Conservation (phyloP, 371 early-diverging fungal genomes). For the Phascolomyces articulosus region DNA sequence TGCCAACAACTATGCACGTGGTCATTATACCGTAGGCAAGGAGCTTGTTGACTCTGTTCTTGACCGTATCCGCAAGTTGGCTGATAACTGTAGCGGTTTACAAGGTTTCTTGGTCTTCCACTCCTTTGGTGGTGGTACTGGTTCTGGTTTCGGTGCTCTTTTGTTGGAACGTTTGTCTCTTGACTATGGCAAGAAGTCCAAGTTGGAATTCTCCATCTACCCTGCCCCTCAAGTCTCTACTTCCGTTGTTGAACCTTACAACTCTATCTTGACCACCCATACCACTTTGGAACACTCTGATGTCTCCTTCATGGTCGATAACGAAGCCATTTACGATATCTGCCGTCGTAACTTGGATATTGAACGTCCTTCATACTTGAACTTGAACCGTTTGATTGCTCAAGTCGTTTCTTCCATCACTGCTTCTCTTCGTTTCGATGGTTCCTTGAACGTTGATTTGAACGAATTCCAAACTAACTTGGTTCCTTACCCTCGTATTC, state of each 20-base stretch:
- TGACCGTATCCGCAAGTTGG: slow-evolving; percentile 97
- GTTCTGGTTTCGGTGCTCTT: slow-evolving; percentile 98
- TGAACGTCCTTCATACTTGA: slow-evolving; percentile 94
- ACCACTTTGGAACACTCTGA: slow-evolving; percentile 97
- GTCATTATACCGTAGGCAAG: slow-evolving; percentile 99
- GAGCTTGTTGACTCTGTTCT: slow-evolving; percentile 96
- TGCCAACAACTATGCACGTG: slow-evolving; percentile 99
- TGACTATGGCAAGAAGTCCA: slow-evolving; percentile 98
- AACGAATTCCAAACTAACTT: slow-evolving; percentile 97
- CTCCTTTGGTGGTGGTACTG: slow-evolving; percentile 99
- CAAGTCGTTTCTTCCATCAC: slow-evolving; percentile 99
- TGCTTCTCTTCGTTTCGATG: slow-evolving; percentile 98
- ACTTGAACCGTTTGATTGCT: slow-evolving; percentile 98
- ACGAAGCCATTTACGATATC: slow-evolving; percentile 97
- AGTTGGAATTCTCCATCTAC: slow-evolving; percentile 98
- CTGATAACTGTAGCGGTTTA: slow-evolving; percentile 97
- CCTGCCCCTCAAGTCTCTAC: slow-evolving; percentile 98
- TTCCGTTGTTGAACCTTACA: slow-evolving; percentile 98
- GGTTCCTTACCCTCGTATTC: slow-evolving; percentile 95
- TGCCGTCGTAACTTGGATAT: slow-evolving; percentile 98
- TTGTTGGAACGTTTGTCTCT: slow-evolving; percentile 94
- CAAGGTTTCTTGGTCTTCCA: slow-evolving; percentile 98
- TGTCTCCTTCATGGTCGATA: slow-evolving; percentile 90
- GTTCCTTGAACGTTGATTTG: slow-evolving; percentile 94
- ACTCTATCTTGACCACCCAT: slow-evolving; percentile 95